Conservation (phyloP, 805 yeast genomes). For the Teunomyces kruisii region DNA sequence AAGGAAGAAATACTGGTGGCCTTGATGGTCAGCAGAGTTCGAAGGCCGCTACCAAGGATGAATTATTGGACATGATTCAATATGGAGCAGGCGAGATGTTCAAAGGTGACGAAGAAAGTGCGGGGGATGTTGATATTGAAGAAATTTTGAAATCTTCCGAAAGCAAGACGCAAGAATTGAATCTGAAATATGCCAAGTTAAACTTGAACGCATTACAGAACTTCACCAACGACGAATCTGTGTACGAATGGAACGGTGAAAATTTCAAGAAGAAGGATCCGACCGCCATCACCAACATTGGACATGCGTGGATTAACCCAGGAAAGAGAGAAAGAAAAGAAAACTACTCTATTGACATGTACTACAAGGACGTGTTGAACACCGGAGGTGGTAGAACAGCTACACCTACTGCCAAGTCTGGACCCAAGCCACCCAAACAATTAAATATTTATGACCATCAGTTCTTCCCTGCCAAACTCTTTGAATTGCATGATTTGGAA, state of each 20-base stretch:
- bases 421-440: conserved; percentile 85
- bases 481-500: conserved; percentile 78
- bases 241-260: conserved; percentile 87
- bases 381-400: conserved; percentile 55
- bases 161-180: conserved; percentile 59
- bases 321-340: conserved; percentile 82
- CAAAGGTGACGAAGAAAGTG: conserved; percentile 23
- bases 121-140: conserved; percentile 56
- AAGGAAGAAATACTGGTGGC: conserved; percentile 50
- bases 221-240: conserved; percentile 64
- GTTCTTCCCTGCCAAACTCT: conserved; percentile 75
- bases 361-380: conserved; percentile 76
- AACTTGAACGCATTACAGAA: conserved; percentile 79
- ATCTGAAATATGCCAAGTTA: conserved; percentile 61
- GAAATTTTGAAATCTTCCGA: conserved; percentile 60
- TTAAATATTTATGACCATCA: conserved; percentile 86
- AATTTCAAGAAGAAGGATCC: conserved; percentile 66
- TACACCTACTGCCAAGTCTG: conserved; percentile 41
- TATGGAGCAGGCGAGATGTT: conserved; percentile 75
- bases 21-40: conserved; percentile 32
- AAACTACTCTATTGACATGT: conserved; percentile 84
- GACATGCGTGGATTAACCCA: conserved; percentile 77
- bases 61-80: conserved; percentile 77
- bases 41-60: conserved; percentile 60
- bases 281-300: conserved; percentile 48